These are phyloP conservation scores for Acer yangbiense DNA, from an alignment of 345 rosid genomes.

Conservation along the genomic window DNA sequence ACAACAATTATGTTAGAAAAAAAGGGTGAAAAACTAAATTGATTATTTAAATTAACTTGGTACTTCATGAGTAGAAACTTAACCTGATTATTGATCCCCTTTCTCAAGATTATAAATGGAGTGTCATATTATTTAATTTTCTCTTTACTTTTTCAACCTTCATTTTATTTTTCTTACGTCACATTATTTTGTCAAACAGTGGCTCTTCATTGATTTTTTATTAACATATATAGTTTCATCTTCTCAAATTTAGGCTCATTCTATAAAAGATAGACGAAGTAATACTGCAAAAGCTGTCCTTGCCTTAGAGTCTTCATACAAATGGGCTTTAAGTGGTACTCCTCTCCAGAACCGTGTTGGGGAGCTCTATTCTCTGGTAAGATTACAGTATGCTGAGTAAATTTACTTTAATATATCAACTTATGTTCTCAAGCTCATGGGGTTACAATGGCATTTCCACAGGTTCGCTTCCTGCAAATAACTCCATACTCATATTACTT, in stretches of 20 bases:
- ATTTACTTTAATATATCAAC: constrained; percentile 10
- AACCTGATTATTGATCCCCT: neutral
- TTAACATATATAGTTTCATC: neutral
- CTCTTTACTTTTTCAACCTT: neutral
- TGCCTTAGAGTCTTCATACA: constrained; percentile 74
- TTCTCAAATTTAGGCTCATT: constrained; percentile 66
- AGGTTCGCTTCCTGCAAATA: constrained; percentile 92
- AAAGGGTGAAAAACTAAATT: neutral
- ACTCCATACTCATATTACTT: constrained; percentile 91
- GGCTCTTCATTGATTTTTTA: constrained; percentile 5
- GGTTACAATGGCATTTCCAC: constrained; percentile 29
- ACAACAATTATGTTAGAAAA: neutral
- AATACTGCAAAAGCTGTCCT: constrained; percentile 94
- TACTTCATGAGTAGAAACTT: neutral
- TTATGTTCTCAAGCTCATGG: constrained; percentile 23
- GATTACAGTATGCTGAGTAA: constrained; percentile 26
- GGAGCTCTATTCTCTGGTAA: constrained; percentile 94
- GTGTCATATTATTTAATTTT: neutral
- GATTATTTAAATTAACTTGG: constrained; percentile 2
- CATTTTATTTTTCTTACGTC: neutral
- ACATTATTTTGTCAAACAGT: neutral
- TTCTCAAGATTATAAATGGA: neutral
- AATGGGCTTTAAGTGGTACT: constrained; percentile 98
- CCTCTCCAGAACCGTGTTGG: constrained; percentile 99
- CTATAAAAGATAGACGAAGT: constrained; percentile 82